Base-by-base conservation (phyloP, 164 flowering plant species). In the Chimonanthus salicifolius region DNA sequence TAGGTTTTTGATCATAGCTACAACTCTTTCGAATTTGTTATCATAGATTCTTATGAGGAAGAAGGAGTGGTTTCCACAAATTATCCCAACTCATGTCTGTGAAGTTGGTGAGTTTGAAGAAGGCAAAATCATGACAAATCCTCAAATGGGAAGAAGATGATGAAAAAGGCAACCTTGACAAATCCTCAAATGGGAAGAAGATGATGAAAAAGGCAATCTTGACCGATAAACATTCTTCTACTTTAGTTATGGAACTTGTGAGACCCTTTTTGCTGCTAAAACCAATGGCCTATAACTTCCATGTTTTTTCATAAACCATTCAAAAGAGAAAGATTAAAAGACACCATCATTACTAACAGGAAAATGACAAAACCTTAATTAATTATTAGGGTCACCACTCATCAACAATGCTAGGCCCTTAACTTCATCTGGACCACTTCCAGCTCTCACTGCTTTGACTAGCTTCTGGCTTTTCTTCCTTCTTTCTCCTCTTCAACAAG, bases 401-500 rank as follows among this genome's bases (percentile, higher is more conserved):
- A 66, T n/a, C 68, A 66, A 45, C 68, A 66, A 63, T 43, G 68
- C 13, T 43, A 66, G 48, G 45, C 68, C 68, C 44, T 33, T 33
- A 44, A 13, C 68, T 45, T 8, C 16, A 10, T 10, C 16, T 66
- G 68, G 68, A 8, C 68, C 68, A 45, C 68, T 43, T 66, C 68
- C 68, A 66, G 60, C 60, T 54, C 60, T 54, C 10, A 54, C 16
- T 54, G 60, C 16, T 54, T 54, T 54, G 60, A 54, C n/a, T n/a
- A 54, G 5, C 60, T 54, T 54, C 16, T 13, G 10, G 5, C 5
- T 54, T 54, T 10, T 5, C 16, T 54, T 54, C 16, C 16, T n/a
- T 9, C 16, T 54, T 54, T 54, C 16, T 54, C 16, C 60, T 54
- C 60, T 11, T 11, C 2, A 4, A 54, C 10, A 13, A 54, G 60